These are phyloP conservation scores for Phoma sp. DNA, from an alignment of 2,329 filamentous ascomycete genomes.

Conservation along the genomic window DNA sequence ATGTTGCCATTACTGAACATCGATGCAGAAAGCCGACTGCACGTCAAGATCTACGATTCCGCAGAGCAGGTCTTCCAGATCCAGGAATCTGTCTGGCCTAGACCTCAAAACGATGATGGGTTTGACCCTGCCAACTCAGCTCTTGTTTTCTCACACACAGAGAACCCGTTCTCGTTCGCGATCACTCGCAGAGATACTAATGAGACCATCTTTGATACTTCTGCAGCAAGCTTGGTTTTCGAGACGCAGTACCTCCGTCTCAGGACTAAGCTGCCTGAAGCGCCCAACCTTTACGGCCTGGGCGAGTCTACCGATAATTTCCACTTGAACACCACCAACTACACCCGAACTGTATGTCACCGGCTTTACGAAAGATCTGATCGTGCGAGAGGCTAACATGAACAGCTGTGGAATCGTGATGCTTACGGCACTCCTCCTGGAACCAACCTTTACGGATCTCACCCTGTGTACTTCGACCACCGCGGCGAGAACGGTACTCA, in stretches of 20 bases:
- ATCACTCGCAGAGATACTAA: conserved; percentile 63
- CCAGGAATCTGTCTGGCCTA: conserved; percentile 70
- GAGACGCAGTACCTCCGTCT: conserved; percentile 78
- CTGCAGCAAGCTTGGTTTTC: conserved; percentile 71
- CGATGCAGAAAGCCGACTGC: conserved; percentile 65
- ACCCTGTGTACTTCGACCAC: conserved; percentile 79
- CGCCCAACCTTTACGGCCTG: conserved; percentile 76
- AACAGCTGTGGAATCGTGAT: conserved; percentile 73
- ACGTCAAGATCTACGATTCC: conserved; percentile 74
- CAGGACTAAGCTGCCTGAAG: conserved; percentile 70
- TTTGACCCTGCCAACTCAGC: conserved; percentile 48
- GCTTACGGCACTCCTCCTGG: conserved; percentile 65
- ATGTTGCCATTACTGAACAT: conserved; percentile 51
- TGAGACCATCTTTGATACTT: conserved; percentile 72
- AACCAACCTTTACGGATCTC: conserved; percentile 74
- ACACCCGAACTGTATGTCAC: conserved; percentile 60
- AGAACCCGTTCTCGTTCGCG: conserved; percentile 70
- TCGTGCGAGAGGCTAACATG: conserved; percentile 34
- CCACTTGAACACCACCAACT: conserved; percentile 70
- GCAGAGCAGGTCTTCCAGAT: conserved; percentile 75
- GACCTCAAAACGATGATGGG: conserved; percentile 54
- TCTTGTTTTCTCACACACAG: conserved; percentile 61
- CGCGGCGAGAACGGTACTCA: conserved; percentile 56
- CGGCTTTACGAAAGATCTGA: too few relatives aligned
- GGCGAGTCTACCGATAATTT: conserved; percentile 78